Evolutionary conservation across 495 filamentous ascomycete genomes (phyloP).

Genomic region (Collariella sp.): DNA sequence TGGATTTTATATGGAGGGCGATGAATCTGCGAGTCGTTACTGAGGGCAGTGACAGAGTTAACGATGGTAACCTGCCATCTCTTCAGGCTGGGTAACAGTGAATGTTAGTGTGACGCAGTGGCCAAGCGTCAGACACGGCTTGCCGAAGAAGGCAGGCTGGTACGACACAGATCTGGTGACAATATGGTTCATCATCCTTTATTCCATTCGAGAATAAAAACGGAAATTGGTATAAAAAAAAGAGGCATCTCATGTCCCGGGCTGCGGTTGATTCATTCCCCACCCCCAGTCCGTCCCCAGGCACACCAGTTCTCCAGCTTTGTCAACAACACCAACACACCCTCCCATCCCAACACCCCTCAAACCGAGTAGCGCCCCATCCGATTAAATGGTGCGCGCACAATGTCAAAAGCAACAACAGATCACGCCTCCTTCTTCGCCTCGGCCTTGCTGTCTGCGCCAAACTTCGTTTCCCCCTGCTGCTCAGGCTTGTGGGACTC

Average conservation of each 20-base stretch:
- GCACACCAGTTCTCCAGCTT: neutral
- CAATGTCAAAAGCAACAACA: neutral
- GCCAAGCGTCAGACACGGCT: neutral
- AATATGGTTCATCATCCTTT: constrained; percentile 7
- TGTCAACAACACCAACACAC: no score
- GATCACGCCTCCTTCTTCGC: neutral
- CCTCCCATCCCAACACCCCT: no score
- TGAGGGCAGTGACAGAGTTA: no score
- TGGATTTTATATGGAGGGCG: no score
- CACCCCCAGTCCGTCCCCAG: neutral
- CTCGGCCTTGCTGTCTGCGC: neutral
- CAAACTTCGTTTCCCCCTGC: neutral
- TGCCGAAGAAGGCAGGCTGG: neutral
- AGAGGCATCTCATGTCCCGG: neutral
- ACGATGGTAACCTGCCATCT: neutral
- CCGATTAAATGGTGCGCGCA: neutral
- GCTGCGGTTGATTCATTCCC: neutral
- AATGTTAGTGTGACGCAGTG: no score
- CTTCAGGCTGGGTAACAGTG: no score
- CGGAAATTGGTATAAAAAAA: constrained; percentile 2
- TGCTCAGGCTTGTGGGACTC: neutral
- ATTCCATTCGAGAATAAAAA: neutral
- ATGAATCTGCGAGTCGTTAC: no score
- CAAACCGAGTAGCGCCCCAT: neutral
- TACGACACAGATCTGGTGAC: neutral